Evolutionary conservation across 345 rosid species (phyloP), one percentile per base, ranked within the genome.

Genomic region (Gossypium rotundifolium): DNA sequence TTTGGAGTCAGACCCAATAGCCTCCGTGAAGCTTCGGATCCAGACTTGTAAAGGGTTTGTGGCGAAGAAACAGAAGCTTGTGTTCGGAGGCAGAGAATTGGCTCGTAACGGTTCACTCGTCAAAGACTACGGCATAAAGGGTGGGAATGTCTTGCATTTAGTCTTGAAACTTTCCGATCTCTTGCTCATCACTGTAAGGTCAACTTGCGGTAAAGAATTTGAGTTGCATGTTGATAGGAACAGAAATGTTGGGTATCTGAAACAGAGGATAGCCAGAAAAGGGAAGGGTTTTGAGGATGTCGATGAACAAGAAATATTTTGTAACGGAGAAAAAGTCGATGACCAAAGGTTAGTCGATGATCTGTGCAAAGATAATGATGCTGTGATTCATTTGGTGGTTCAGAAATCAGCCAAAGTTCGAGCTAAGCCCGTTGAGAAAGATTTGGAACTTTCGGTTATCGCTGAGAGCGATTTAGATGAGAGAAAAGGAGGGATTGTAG

Each of bases 101-200:
- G 95, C 97, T 0, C 87, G 97, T 23, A 88, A 83, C n/a, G 79
- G 85, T 9, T 85, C 90, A 0, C 93, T 85, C n/a, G 88, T 91
- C 1, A 92, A 83, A 80, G 98, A 95, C 70, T 95, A 91, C 59
- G 93, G 96, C 14, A 88, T 95, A 8, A 76, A 80, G 9, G 86
- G 75, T 71, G 98, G 97, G n/a, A 92, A 90, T 60, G 90, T 93
- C 1, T 76, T 95, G 77, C 96, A 92, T 83, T 81, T 95, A 82
- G 87, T 95, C 38, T 87, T 92, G 13, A 92, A 87, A 89, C 85
- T 88, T 46, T 91, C 90, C 16, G 98, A 92, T 77, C 89, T 87
- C 22, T 79, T 88, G 64, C 81, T 87, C 53, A 84, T 92, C 76
- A 87, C 89, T 55, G 96, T 90, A 25, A 80, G 80, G 27, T 87